These are phyloP conservation scores for Penicillium ucsense DNA, from an alignment of 495 filamentous ascomycete species.

Conservation along the genomic window DNA sequence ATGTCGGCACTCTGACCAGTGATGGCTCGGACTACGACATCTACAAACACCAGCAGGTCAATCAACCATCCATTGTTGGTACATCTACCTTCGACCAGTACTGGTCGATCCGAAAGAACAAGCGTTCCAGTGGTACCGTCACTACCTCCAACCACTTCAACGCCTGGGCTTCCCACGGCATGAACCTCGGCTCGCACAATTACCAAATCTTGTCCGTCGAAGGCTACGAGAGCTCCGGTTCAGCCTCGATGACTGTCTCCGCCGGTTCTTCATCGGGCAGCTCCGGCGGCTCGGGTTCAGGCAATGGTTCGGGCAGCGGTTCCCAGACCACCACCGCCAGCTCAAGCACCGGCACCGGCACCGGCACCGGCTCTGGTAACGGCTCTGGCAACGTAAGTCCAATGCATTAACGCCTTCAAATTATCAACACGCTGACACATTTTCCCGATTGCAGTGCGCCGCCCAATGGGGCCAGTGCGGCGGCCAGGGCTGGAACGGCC, in stretches of 20 bases:
- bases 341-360: not conserved
- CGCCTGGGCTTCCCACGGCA: slow-evolving; percentile 42
- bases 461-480: not conserved
- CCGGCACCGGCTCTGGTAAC: too few relatives aligned
- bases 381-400: not conserved
- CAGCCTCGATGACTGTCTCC: slow-evolving; percentile 41
- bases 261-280: not conserved
- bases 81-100: slow-evolving; percentile 53
- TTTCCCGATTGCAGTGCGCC: not conserved
- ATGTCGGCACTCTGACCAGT: slow-evolving; percentile 41
- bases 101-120: slow-evolving; percentile 47
- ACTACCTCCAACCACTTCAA: slow-evolving; percentile 51
- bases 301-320: too few relatives aligned
- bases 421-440: not conserved
- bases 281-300: not conserved
- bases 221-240: slow-evolving; percentile 47
- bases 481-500: not conserved
- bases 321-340: too few relatives aligned
- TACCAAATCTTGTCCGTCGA: slow-evolving; percentile 54
- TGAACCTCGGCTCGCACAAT: slow-evolving; percentile 44
- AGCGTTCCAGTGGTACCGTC: slow-evolving; percentile 44
- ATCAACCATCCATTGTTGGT: slow-evolving; percentile 51
- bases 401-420: not conserved
- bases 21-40: slow-evolving; percentile 60
- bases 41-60: slow-evolving; percentile 46